Conservation (phyloP, 2,329 filamentous ascomycete genomes). For the Beauveria asiatica region DNA sequence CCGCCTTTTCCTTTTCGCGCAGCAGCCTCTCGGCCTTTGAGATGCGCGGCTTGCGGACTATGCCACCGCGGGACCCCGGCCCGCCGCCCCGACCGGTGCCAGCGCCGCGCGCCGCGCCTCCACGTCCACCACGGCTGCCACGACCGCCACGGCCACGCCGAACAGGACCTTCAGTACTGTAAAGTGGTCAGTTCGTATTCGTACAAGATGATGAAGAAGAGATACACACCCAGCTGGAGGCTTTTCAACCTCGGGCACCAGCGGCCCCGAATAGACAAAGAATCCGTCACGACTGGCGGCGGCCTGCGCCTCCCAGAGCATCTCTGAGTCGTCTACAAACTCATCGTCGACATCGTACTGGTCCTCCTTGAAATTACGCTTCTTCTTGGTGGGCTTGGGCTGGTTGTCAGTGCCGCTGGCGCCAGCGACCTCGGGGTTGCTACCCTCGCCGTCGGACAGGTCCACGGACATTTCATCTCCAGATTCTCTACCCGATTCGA, state of each 20-base stretch:
- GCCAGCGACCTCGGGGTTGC: constrained; percentile 75
- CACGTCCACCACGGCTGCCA: constrained; percentile 46
- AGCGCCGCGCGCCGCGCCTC: constrained; percentile 47
- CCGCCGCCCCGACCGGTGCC: constrained; percentile 40
- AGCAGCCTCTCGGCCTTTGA: constrained; percentile 60
- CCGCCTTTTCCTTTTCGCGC: constrained; percentile 44
- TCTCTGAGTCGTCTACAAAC: constrained; percentile 86
- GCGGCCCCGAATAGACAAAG: constrained; percentile 91
- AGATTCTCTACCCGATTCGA: constrained; percentile 58
- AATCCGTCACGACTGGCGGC: constrained; percentile 93
- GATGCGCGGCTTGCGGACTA: constrained; percentile 72
- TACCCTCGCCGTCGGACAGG: constrained; percentile 64
- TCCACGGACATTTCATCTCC: constrained; percentile 81
- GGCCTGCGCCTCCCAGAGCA: constrained; percentile 92
- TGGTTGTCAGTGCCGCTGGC: constrained; percentile 53
- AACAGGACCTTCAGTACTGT: constrained; percentile 62
- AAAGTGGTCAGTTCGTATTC: constrained; percentile 24
- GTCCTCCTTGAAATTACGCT: constrained; percentile 71
- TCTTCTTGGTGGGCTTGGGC: constrained; percentile 68
- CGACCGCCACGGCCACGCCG: constrained; percentile 55
- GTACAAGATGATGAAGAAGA: neutral
- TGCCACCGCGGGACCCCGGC: constrained; percentile 68
- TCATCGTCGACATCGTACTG: constrained; percentile 78
- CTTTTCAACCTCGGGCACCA: constrained; percentile 82
- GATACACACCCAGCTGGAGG: constrained; percentile 41